Conservation (phyloP, 805 yeast genomes). For the Metschnikowia shivogae region DNA sequence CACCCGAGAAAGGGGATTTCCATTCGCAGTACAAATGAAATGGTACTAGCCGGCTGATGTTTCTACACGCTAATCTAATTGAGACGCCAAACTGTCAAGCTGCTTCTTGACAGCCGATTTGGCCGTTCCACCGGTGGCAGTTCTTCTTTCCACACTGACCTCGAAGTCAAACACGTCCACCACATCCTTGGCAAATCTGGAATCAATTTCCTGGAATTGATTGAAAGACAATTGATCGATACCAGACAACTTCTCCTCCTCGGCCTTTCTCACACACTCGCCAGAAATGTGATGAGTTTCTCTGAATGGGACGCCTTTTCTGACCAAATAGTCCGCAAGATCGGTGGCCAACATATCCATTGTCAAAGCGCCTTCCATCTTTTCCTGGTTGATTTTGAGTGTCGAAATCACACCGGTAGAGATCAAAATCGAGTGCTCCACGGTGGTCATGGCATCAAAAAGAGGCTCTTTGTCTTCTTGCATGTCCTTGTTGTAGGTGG, state of each 20-base stretch:
- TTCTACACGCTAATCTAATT: conserved; percentile 11
- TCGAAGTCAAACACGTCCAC: conserved; percentile 86
- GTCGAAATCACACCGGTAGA: conserved; percentile 97
- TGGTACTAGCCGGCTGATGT: neutral
- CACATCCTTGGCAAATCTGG: conserved; percentile 78
- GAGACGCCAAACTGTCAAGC: conserved; percentile 37
- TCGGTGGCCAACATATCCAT: conserved; percentile 99
- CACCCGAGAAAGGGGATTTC: too few relatives aligned
- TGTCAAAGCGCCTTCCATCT: conserved; percentile 84
- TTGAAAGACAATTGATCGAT: conserved; percentile 78
- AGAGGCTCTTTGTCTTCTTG: conserved; percentile 99
- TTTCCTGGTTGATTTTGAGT: conserved; percentile 61
- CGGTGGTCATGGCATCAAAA: conserved; percentile 84
- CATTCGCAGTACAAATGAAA: too few relatives aligned
- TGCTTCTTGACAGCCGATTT: conserved; percentile 83
- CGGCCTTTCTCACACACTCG: conserved; percentile 91
- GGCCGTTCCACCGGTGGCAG: conserved; percentile 97
- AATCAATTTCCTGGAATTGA: conserved; percentile 77
- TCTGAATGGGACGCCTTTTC: conserved; percentile 98
- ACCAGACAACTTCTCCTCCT: conserved; percentile 69
- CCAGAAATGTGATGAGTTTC: conserved; percentile 99
- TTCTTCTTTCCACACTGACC: conserved; percentile 91
- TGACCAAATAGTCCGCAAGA: conserved; percentile 93
- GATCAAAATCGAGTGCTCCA: conserved; percentile 88
- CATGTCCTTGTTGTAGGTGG: conserved; percentile 96